Percentiles rank a stretch among this genome's conserved stretches.
Conservation (phyloP, 1,284 basidiomycete genomes). For the Trametes sp. region DNA sequence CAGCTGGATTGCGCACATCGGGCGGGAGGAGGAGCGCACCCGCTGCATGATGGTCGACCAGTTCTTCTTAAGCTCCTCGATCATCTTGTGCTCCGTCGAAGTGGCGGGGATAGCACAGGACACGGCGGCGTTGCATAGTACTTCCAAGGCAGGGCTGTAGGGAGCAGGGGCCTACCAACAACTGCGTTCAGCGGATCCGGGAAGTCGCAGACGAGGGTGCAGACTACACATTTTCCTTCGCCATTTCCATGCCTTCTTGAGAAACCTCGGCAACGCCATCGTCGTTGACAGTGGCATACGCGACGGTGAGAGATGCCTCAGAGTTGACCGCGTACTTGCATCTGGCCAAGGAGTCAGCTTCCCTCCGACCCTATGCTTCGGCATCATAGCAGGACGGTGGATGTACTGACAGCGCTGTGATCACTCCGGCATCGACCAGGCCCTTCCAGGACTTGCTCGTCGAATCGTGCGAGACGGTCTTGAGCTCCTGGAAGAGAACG, state of each 20-base stretch:
- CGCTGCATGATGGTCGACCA: constrained; percentile 26
- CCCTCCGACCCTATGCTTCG: too few species aligned
- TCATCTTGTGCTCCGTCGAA: constrained; percentile 17
- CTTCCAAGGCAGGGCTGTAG: constrained; percentile 12
- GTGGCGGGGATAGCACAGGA: constrained; percentile 9
- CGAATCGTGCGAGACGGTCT: not conserved
- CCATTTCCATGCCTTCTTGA: not conserved
- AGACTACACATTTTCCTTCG: constrained; percentile 6
- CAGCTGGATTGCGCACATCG: not conserved
- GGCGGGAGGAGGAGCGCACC: not conserved
- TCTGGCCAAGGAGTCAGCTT: not conserved
- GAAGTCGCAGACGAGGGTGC: not conserved
- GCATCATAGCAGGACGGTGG: not conserved
- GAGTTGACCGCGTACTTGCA: constrained; percentile 19
- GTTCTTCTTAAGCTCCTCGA: constrained; percentile 19
- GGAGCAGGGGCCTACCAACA: constrained; percentile 9
- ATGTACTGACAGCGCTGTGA: constrained; percentile 18
- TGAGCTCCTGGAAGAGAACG: constrained; percentile 7
- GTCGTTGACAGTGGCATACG: constrained; percentile 2
- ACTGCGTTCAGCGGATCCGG: not conserved
- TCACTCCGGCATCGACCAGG: constrained; percentile 20
- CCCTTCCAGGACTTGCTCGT: constrained; percentile 17
- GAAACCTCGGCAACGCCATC: constrained; percentile 5
- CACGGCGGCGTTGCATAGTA: constrained; percentile 15
- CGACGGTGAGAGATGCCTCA: not conserved